Conservation (phyloP, 2,329 filamentous ascomycete species). For the Verticillium nonalfalfae region DNA sequence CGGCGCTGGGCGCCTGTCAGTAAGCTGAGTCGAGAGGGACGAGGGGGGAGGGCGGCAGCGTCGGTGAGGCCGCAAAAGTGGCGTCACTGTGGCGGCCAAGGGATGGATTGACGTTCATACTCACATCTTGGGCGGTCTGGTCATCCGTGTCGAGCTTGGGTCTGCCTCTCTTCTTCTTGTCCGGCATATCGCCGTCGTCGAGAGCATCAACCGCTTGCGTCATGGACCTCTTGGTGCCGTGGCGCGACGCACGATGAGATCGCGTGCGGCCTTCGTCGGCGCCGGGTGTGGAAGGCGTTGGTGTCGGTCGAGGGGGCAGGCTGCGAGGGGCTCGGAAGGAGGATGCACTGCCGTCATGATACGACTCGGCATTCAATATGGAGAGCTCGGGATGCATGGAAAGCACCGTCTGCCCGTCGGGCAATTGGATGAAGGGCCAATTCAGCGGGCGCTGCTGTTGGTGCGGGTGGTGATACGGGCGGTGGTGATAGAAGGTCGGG, state of each 20-base stretch:
- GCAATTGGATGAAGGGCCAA: conserved; percentile 4
- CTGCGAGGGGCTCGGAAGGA: conserved; percentile 11
- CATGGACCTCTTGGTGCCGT: background rate
- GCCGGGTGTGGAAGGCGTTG: background rate
- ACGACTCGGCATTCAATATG: conserved; percentile 42
- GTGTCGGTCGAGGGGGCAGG: conserved; percentile 10
- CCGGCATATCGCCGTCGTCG: background rate
- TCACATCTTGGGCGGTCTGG: conserved; percentile 71
- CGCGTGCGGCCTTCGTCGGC: background rate
- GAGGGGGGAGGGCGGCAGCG: background rate
- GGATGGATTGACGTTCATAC: conserved; percentile 25
- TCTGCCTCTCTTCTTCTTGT: conserved; percentile 45
- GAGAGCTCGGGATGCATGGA: conserved; percentile 26
- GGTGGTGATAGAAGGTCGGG: background rate
- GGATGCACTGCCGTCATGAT: conserved; percentile 25
- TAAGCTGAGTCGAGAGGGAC: background rate
- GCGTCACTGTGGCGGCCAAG: background rate
- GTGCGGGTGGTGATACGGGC: background rate
- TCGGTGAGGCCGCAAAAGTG: conserved; percentile 1
- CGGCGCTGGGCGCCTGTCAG: conserved; percentile 52
- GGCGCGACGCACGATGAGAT: background rate
- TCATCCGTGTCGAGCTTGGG: conserved; percentile 72
- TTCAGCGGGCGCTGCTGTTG: background rate
- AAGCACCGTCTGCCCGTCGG: conserved; percentile 2
- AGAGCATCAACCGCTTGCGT: background rate